Percentiles rank a stretch among this genome's conserved stretches.
phyloP scores from a whole-genome alignment of 306 rosid species.

The Astragalus glycyphyllos region DNA sequence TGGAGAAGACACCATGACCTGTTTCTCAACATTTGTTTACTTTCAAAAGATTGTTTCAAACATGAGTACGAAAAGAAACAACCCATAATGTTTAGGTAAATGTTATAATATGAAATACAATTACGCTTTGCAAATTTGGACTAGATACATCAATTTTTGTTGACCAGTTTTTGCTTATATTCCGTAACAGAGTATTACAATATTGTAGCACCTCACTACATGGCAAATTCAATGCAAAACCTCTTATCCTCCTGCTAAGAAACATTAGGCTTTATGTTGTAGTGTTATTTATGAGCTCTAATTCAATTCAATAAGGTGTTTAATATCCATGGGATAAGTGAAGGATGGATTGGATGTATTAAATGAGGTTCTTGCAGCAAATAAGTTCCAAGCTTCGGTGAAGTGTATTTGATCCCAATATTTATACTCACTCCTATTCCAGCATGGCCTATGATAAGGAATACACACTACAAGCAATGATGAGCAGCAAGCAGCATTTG shows the following conservation, averaged over 20 bases:
- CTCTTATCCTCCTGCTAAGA: background rate
- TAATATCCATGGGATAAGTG: conserved; percentile 50
- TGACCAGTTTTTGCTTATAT: no score
- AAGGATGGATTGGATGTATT: conserved; percentile 3
- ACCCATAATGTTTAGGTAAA: background rate
- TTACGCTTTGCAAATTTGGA: no score
- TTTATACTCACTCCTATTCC: conserved; percentile 48
- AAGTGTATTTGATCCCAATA: conserved; percentile 59
- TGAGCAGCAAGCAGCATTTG: conserved; percentile 42
- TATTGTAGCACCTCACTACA: no score
- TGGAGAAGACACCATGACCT: conserved; percentile 25
- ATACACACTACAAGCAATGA: conserved; percentile 35
- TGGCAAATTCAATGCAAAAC: no score
- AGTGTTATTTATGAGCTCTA: conserved; percentile 7
- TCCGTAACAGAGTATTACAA: no score
- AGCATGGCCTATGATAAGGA: conserved; percentile 38
- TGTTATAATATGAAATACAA: no score
- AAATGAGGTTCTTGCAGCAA: conserved; percentile 31
- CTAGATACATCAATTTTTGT: no score
- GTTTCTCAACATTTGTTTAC: background rate
- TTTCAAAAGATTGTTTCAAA: background rate
- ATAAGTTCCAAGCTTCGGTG: conserved; percentile 39
- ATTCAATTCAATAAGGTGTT: conserved; percentile 23
- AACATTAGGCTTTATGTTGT: background rate
- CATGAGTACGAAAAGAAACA: background rate